Conservation (phyloP, 2,329 filamentous ascomycete species). For the Fusarium sp. region DNA sequence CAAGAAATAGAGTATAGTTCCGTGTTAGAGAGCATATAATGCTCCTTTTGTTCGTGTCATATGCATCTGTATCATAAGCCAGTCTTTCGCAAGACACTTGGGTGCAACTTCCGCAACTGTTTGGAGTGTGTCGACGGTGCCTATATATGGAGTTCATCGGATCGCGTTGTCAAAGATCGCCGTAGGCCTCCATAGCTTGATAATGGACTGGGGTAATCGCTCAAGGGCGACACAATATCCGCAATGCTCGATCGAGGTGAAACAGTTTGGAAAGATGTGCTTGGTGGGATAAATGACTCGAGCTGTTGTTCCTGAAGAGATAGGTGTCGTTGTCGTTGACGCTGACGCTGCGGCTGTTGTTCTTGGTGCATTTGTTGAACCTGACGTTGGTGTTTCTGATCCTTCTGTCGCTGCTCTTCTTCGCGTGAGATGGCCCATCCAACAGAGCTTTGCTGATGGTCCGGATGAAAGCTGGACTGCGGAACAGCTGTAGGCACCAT, state of each 20-base stretch:
- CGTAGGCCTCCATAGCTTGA: constrained; percentile 35
- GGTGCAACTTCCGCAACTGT: too few relatives aligned
- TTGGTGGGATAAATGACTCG: constrained; percentile 20
- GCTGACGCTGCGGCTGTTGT: neutral
- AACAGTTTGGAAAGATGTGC: constrained; percentile 17
- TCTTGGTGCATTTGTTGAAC: constrained; percentile 14
- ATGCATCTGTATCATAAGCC: neutral
- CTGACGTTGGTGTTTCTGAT: constrained; percentile 9
- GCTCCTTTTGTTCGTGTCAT: too few relatives aligned
- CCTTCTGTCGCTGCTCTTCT: constrained; percentile 5
- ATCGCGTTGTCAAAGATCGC: constrained; percentile 42
- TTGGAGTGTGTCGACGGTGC: neutral
- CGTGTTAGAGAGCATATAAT: too few relatives aligned
- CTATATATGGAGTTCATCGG: constrained; percentile 39
- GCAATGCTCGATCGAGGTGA: constrained; percentile 34
- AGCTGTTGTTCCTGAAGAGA: constrained; percentile 24
- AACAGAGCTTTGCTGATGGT: constrained; percentile 23
- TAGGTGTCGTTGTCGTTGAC: constrained; percentile 15
- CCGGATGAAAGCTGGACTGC: constrained; percentile 16
- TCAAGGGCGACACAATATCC: constrained; percentile 42
- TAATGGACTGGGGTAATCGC: constrained; percentile 41
- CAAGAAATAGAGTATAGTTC: neutral
- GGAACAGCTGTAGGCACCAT: constrained; percentile 32
- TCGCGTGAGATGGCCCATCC: constrained; percentile 34
- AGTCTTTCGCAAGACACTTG: neutral